A percentile compares a stretch with the other conserved stretches of the same genome.
Conservation (phyloP, 2,329 filamentous ascomycete genomes). For the Neocucurbitaria cava region DNA sequence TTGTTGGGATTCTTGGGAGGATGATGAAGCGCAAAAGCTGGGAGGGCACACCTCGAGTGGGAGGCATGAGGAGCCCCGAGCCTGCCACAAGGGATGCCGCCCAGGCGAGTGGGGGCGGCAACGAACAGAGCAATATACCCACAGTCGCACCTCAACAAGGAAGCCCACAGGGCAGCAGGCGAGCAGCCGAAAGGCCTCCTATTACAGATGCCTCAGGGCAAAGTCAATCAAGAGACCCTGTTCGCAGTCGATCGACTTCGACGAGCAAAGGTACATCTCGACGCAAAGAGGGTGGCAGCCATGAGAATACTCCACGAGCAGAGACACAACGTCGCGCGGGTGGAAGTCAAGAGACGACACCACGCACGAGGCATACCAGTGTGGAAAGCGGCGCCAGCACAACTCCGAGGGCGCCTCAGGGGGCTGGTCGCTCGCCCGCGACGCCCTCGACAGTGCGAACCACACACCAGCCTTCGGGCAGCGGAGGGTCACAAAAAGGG, state of each 20-base stretch:
- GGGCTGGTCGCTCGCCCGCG: constrained; percentile 37
- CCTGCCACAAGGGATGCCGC: constrained; percentile 22
- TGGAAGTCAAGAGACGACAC: constrained; percentile 43
- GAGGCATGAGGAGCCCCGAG: constrained; percentile 40
- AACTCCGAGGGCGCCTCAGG: constrained; percentile 41
- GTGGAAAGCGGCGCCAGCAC: constrained; percentile 41
- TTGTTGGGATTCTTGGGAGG: constrained; percentile 83
- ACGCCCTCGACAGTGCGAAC: constrained; percentile 44
- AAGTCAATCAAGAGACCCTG: constrained; percentile 21
- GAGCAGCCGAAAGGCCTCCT: constrained; percentile 35
- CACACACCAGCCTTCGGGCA: constrained; percentile 33
- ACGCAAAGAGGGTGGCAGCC: constrained; percentile 28
- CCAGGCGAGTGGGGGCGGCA: constrained; percentile 17
- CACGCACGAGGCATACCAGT: constrained; percentile 38
- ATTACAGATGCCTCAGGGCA: constrained; percentile 28
- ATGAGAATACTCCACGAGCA: constrained; percentile 36
- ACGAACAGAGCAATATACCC: constrained; percentile 12
- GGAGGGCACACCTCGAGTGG: constrained; percentile 46
- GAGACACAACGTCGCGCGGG: constrained; percentile 31
- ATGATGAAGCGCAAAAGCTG: constrained; percentile 76
- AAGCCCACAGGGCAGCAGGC: constrained; percentile 29
- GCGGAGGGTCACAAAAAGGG: constrained; percentile 36
- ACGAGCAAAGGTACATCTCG: constrained; percentile 29
- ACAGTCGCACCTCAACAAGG: constrained; percentile 24
- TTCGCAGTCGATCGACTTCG: constrained; percentile 40